Percentiles rank a stretch among this genome's conserved stretches.
Conservation (phyloP, 768 basidiomycete species). For the Hydnomerulius pinastri region DNA sequence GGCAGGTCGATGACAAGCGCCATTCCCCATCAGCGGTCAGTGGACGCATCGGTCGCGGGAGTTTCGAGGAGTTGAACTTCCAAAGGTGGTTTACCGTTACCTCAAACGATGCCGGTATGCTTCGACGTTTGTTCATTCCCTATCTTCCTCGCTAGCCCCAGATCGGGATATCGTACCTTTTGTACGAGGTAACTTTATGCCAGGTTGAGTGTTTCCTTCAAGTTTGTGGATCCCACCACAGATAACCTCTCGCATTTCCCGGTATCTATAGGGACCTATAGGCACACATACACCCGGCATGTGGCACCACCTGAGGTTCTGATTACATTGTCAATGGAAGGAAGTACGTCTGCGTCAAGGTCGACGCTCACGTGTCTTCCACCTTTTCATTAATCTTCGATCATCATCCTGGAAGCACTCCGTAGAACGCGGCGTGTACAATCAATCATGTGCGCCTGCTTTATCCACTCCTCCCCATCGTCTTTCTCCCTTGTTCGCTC, state of each 20-base stretch:
- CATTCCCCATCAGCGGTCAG: no score
- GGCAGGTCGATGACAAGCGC: no score
- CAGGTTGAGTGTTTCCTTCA: no score
- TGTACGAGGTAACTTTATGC: no score
- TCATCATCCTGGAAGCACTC: conserved; percentile 34
- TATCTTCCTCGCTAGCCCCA: neutral
- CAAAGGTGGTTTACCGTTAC: neutral
- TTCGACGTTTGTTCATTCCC: neutral
- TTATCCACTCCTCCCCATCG: conserved; percentile 1
- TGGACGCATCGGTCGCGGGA: neutral
- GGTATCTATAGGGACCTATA: no score
- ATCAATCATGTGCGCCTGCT: conserved; percentile 5
- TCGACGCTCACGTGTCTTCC: conserved; percentile 6
- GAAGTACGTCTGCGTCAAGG: neutral
- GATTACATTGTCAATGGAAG: neutral
- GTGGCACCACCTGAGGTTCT: no score
- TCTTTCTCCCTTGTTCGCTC: neutral
- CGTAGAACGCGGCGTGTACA: conserved; percentile 30
- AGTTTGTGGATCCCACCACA: no score
- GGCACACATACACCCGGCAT: no score
- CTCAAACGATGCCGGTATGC: neutral
- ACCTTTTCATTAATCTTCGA: conserved; percentile 20
- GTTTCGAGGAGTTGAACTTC: neutral
- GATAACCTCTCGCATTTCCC: no score
- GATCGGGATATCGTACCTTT: no score